Evolutionary conservation across 116 monocot species (phyloP), one percentile per base, ranked within the genome.

Genomic region (Thalassia testudinum): DNA sequence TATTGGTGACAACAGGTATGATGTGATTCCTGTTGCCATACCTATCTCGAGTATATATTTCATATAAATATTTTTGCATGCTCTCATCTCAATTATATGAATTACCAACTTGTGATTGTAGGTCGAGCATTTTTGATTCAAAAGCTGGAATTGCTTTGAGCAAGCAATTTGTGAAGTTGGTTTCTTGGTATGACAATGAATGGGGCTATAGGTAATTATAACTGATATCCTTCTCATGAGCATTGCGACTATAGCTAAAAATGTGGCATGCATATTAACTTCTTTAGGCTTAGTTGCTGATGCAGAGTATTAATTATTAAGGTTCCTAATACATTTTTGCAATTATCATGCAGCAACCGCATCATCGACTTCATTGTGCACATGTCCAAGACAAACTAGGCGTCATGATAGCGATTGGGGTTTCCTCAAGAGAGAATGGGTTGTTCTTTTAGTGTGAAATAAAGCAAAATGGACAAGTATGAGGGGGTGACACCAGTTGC

Each of bases 111-210:
- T 5, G 18, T 20, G 21, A 2, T 34, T 57, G 23, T 65, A 82
- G 82, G 82, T 82, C 82, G 26, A 82, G 82, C 77, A 82, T 82
- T 27, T 82, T 82, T 26, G 82, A 82, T 40, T 77, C 82, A 52
- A 82, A 77, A 73, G 82, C 82, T 48, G 82, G 82, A 11, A 82
- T 82, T 74, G 80, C 79, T 24, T 13, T 81, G 65, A 85, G 67
- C 17, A 65, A 75, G 0, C 51, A 51, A 12, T 85, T 74, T 60
- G 68, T 80, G 23, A 85, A 85, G 71, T 43, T 85, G 5, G 80
- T 85, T 44, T 27, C 80, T 4, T 85, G 85, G 85, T 85, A 80
- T 30, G 85, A 85, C 65, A 85, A 85, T 17, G 85, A 80, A 54
- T 85, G 85, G 85, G 85, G 85, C 40, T 85, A 85, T 64, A 83